Evolutionary conservation across 2,329 filamentous ascomycete species (phyloP).

Genomic region (Herpotrichia juniperi): DNA sequence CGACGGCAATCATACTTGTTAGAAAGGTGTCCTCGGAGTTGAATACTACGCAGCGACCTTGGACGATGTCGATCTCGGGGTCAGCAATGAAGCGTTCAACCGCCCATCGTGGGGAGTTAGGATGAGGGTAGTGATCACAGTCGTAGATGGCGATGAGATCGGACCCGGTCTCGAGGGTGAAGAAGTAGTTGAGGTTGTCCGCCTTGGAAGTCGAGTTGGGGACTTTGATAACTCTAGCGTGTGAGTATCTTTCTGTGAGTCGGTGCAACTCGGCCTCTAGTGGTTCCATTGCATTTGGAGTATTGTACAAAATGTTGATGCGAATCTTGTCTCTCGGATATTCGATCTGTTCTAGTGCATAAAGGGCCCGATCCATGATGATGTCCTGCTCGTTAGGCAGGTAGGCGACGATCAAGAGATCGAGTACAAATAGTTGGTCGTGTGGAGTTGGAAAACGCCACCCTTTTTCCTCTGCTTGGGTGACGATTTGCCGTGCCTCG

Average conservation of each 20-base stretch:
- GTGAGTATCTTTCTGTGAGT: slow-evolving; percentile 45
- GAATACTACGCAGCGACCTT: slow-evolving; percentile 57
- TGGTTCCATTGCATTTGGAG: slow-evolving; percentile 53
- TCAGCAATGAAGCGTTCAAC: slow-evolving; percentile 54
- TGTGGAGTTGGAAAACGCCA: slow-evolving; percentile 52
- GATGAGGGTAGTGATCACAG: slow-evolving; percentile 58
- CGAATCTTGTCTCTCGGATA: slow-evolving; percentile 55
- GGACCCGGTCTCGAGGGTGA: slow-evolving; percentile 51
- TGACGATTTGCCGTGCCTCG: slow-evolving; percentile 45
- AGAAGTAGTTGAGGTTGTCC: slow-evolving; percentile 58
- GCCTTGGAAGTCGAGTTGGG: slow-evolving; percentile 57
- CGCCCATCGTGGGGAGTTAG: slow-evolving; percentile 56
- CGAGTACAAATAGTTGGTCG: slow-evolving; percentile 49
- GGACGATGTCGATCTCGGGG: slow-evolving; percentile 53
- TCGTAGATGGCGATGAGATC: slow-evolving; percentile 58
- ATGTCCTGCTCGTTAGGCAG: slow-evolving; percentile 59
- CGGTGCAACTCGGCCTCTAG: slow-evolving; percentile 51
- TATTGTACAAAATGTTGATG: slow-evolving; percentile 58
- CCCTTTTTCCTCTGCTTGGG: slow-evolving; percentile 45
- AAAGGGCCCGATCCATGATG: slow-evolving; percentile 54
- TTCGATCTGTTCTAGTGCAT: slow-evolving; percentile 54
- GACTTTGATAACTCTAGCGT: slow-evolving; percentile 55
- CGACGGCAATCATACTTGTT: slow-evolving; percentile 55
- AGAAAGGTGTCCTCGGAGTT: slow-evolving; percentile 53
- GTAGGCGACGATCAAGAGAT: slow-evolving; percentile 57